Conservation (phyloP, 176 grass and related monocot genomes). For the Zoysia japonica region DNA sequence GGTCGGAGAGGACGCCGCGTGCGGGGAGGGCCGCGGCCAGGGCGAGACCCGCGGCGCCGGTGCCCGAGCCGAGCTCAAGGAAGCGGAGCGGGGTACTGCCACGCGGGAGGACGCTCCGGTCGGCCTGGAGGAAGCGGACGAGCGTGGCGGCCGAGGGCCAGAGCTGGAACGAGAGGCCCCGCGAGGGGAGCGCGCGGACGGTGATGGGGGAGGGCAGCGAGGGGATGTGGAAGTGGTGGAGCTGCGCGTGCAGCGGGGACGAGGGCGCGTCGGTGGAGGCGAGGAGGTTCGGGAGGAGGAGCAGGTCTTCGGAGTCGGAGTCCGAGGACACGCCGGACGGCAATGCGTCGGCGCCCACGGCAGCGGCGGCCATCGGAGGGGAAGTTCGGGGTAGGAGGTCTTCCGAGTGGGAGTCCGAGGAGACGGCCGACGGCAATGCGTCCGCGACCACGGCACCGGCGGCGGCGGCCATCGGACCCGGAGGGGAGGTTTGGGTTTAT, state of each 20-base stretch:
- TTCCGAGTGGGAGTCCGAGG: background rate
- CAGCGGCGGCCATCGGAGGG: conserved; percentile 13
- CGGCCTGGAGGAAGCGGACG: conserved; percentile 56
- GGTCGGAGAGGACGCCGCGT: conserved; percentile 60
- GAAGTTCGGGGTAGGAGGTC: background rate
- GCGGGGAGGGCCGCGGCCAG: conserved; percentile 62
- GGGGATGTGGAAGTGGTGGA: conserved; percentile 53
- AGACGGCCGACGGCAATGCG: background rate
- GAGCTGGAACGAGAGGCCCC: conserved; percentile 91
- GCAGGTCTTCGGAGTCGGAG: conserved; percentile 35
- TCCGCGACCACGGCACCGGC: background rate
- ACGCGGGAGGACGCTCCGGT: conserved; percentile 47
- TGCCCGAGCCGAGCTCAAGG: conserved; percentile 89
- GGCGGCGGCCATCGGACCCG: background rate
- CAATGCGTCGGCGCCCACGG: background rate
- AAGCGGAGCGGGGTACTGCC: conserved; percentile 42
- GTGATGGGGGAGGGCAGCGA: conserved; percentile 55
- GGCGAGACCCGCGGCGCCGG: conserved; percentile 62
- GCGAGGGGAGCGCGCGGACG: conserved; percentile 63
- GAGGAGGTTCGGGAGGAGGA: conserved; percentile 50
- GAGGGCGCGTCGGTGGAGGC: conserved; percentile 11
- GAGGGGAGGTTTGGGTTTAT: background rate
- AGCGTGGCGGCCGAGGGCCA: conserved; percentile 89
- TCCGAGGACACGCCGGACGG: conserved; percentile 12
- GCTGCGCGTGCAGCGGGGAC: conserved; percentile 22